Conservation (phyloP, 768 basidiomycete genomes). For the Xerocomellus intermedius region DNA sequence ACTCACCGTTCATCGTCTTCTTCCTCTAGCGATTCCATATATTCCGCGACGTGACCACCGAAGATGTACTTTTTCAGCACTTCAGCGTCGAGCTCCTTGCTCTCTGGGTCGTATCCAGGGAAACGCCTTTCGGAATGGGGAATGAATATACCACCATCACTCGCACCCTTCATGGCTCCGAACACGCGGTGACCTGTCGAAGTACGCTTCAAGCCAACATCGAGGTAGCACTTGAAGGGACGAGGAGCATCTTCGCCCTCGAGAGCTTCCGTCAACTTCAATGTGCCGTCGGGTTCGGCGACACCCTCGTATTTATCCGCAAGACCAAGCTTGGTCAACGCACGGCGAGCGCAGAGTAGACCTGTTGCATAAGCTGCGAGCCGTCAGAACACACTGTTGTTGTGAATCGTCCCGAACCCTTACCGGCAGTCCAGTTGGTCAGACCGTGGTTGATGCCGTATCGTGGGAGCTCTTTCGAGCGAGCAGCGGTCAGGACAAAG, state of each 20-base stretch:
- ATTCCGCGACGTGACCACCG: slow-evolving; percentile 97
- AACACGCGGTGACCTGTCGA: slow-evolving; percentile 97
- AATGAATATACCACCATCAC: slow-evolving; percentile 96
- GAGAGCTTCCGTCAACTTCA: slow-evolving; percentile 78
- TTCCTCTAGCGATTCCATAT: slow-evolving; percentile 99
- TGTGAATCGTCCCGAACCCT: slow-evolving; percentile 11
- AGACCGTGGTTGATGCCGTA: slow-evolving; percentile 98
- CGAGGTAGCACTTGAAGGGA: slow-evolving; percentile 99
- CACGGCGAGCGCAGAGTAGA: slow-evolving; percentile 91
- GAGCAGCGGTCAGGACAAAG: slow-evolving; percentile 85
- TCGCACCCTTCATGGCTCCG: slow-evolving; percentile 98
- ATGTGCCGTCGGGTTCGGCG: slow-evolving; percentile 83
- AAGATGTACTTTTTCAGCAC: slow-evolving; percentile 96
- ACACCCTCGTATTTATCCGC: slow-evolving; percentile 98
- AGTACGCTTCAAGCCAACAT: slow-evolving; percentile 96
- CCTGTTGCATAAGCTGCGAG: slow-evolving; percentile 90
- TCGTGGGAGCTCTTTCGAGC: slow-evolving; percentile 86
- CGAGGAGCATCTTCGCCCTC: slow-evolving; percentile 92
- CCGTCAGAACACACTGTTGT: slow-evolving; percentile 1
- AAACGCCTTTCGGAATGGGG: slow-evolving; percentile 98
- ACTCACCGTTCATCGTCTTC: slow-evolving; percentile 94
- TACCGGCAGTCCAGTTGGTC: slow-evolving; percentile 98
- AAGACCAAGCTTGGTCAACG: slow-evolving; percentile 91
- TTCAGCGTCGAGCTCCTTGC: slow-evolving; percentile 91
- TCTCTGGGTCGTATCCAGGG: slow-evolving; percentile 94